Conservation (phyloP, 805 yeast genomes). For the Maudiozyma serrabonitensis region DNA sequence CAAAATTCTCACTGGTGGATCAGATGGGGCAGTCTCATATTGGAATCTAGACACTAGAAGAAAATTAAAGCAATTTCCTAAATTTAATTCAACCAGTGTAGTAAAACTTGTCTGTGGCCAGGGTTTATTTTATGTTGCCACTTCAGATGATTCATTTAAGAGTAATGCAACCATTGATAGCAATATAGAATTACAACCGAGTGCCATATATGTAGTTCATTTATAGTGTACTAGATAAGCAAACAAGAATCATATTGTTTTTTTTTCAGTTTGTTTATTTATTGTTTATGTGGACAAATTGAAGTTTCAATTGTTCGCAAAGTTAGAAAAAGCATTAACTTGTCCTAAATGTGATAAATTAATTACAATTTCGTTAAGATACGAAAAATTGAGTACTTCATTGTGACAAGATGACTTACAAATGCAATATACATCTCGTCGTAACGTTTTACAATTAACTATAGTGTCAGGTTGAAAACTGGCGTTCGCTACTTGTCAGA, state of each 20-base stretch:
- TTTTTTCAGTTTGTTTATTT: not conserved
- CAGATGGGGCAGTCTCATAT: constrained; percentile 78
- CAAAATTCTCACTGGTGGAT: constrained; percentile 81
- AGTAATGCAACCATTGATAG: constrained; percentile 24
- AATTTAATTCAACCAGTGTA: constrained; percentile 35
- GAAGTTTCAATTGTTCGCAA: too few species aligned
- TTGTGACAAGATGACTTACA: too few species aligned
- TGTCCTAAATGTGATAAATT: too few species aligned
- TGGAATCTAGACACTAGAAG: constrained; percentile 86
- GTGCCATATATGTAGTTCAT: constrained; percentile 16
- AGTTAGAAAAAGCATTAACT: too few species aligned
- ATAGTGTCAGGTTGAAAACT: too few species aligned
- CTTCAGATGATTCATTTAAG: constrained; percentile 42
- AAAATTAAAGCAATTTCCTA: constrained; percentile 63
- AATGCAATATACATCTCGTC: too few species aligned
- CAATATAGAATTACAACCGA: constrained; percentile 15
- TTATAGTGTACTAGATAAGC: constrained; percentile 1
- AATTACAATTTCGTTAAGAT: too few species aligned
- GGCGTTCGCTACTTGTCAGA: too few species aligned
- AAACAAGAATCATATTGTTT: not conserved
- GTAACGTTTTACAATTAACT: too few species aligned
- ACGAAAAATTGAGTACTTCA: too few species aligned
- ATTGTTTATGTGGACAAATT: not conserved
- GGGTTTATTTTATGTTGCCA: constrained; percentile 34
- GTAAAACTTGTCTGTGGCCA: constrained; percentile 30